phyloP scores from a whole-genome alignment of 495 filamentous ascomycete genomes.

The Cairneyella variabilis region DNA sequence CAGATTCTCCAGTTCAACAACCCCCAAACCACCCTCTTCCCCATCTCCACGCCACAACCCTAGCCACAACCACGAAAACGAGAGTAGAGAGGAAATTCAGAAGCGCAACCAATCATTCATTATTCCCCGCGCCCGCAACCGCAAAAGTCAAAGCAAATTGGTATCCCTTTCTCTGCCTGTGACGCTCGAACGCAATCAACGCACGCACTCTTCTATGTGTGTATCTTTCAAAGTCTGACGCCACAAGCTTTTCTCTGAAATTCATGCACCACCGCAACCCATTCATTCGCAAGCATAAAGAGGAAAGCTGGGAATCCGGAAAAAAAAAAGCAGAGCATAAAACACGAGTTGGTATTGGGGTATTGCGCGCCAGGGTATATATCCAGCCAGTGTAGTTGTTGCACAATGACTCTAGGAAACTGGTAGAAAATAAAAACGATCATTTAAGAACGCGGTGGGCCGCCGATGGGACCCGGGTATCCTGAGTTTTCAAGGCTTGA shows the following conservation, averaged over 20 bases:
- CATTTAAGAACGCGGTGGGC: constrained; percentile 66
- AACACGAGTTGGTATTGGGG: constrained; percentile 25
- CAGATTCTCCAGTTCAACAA: background rate
- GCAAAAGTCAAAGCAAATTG: constrained; percentile 27
- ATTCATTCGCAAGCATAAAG: too few relatives aligned
- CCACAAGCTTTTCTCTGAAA: constrained; percentile 24
- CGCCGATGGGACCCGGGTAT: constrained; percentile 88
- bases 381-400: constrained; percentile 27
- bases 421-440: constrained; percentile 14
- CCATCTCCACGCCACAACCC: background rate
- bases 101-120: background rate
- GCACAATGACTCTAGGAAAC: constrained; percentile 27
- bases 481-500: constrained; percentile 85
- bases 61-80: background rate
- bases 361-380: constrained; percentile 32
- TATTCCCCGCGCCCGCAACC: constrained; percentile 23
- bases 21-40: background rate
- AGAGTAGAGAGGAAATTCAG: constrained; percentile 6
- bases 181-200: too few relatives aligned
- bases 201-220: constrained; percentile 23
- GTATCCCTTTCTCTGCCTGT: constrained; percentile 27
- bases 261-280: too few relatives aligned
- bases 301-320: constrained; percentile 5
- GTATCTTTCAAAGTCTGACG: constrained; percentile 21
- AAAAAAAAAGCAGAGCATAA: constrained; percentile 15